Conservation (phyloP, 1,284 basidiomycete species). For the Melampsora americana region DNA sequence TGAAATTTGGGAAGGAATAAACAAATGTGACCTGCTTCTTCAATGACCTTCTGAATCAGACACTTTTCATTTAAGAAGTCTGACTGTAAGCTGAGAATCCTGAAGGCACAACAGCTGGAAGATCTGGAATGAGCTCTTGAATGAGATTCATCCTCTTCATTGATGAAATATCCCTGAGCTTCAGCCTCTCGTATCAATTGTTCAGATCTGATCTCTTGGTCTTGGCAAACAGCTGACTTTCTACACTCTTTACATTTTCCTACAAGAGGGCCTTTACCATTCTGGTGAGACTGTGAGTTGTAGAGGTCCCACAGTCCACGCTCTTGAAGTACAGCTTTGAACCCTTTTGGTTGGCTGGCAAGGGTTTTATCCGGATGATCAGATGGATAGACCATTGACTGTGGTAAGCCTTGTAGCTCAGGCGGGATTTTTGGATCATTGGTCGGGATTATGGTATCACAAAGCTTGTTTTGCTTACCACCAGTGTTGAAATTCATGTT, state of each 20-base stretch:
- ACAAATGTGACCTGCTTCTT: no score
- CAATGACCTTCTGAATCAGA: no score
- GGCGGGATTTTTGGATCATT: slow-evolving; percentile 16
- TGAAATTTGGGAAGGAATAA: neutral
- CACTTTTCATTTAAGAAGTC: neutral
- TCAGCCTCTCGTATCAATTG: slow-evolving; percentile 8
- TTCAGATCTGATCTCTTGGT: neutral
- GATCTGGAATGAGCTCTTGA: neutral
- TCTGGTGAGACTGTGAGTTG: neutral
- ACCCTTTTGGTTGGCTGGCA: slow-evolving; percentile 4
- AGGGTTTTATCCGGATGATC: neutral
- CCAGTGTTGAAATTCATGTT: slow-evolving; percentile 25
- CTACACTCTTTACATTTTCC: neutral
- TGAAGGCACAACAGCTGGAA: neutral
- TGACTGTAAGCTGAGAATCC: neutral
- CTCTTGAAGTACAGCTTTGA: slow-evolving; percentile 4
- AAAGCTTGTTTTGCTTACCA: slow-evolving; percentile 1
- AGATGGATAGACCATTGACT: neutral
- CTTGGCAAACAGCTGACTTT: neutral
- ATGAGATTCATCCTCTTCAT: neutral
- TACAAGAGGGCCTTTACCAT: neutral
- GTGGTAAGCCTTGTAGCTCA: neutral
- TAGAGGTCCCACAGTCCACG: slow-evolving; percentile 6
- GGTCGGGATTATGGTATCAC: slow-evolving; percentile 11
- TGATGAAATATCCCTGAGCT: slow-evolving; percentile 15